These are phyloP conservation scores for Fonsecaea nubica DNA, from an alignment of 2,329 filamentous ascomycete genomes.

Conservation along the genomic window DNA sequence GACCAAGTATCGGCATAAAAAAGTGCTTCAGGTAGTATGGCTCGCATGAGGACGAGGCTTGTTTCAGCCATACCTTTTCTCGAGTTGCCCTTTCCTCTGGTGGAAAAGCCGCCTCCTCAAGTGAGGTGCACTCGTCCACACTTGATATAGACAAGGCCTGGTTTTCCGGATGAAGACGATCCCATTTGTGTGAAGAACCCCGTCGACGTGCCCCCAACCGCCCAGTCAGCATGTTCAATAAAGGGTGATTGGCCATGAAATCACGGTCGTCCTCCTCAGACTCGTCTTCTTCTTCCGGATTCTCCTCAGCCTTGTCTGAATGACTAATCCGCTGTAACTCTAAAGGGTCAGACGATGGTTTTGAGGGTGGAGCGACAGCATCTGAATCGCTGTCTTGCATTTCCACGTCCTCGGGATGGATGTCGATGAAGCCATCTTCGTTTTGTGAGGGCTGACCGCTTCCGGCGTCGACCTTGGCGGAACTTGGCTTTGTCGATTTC, in stretches of 20 bases:
- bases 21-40: neutral
- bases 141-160: conserved; percentile 68
- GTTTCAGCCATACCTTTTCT: conserved; percentile 62
- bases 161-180: conserved; percentile 74
- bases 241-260: conserved; percentile 38
- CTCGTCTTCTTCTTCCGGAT: conserved; percentile 36
- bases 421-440: conserved; percentile 40
- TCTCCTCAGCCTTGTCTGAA: conserved; percentile 33
- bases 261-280: conserved; percentile 38
- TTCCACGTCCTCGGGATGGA: conserved; percentile 39
- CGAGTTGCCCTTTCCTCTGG: conserved; percentile 62
- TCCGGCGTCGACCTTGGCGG: conserved; percentile 33
- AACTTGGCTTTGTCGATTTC: conserved; percentile 26
- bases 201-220: conserved; percentile 37
- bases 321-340: conserved; percentile 36
- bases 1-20: neutral
- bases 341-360: conserved; percentile 25
- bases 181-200: conserved; percentile 45
- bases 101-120: conserved; percentile 66
- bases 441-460: conserved; percentile 30
- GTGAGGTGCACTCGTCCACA: conserved; percentile 60
- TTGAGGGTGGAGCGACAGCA: conserved; percentile 14
- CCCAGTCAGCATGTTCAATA: conserved; percentile 40
- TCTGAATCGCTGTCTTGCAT: conserved; percentile 33
- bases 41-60: neutral